A percentile compares a stretch with the other conserved stretches of the same genome.
These are phyloP conservation scores for Lodderomyces margitis DNA, from an alignment of 1,139 yeast genomes.

Conservation along the genomic window DNA sequence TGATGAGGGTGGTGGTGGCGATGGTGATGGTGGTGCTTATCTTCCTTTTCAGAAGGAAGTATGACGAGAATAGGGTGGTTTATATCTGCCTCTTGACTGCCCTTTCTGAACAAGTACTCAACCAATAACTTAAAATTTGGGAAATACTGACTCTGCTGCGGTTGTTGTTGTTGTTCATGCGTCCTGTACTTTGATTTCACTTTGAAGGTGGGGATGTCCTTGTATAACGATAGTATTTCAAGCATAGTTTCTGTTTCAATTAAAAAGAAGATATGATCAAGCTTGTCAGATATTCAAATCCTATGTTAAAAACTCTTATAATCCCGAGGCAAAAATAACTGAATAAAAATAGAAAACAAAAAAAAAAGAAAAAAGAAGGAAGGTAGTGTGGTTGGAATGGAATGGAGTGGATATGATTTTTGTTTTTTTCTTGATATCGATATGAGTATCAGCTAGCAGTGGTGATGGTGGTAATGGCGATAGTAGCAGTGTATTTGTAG, in stretches of 20 bases:
- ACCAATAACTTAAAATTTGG: slow-evolving; percentile 11
- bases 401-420: no score
- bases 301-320: no score
- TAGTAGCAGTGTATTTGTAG: no score
- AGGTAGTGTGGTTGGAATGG: no score
- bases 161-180: background rate
- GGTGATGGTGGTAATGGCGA: no score
- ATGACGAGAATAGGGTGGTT: slow-evolving; percentile 35
- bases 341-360: no score
- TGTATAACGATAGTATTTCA: slow-evolving; percentile 15
- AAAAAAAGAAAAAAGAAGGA: no score
- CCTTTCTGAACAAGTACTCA: slow-evolving; percentile 30
- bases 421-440: no score
- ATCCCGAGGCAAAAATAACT: no score
- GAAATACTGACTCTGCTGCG: background rate
- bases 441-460: no score
- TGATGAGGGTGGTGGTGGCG: slow-evolving; percentile 13
- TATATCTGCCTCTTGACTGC: slow-evolving; percentile 36
- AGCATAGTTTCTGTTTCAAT: slow-evolving; percentile 10
- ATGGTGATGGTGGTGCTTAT: background rate
- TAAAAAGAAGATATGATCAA: no score
- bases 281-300: background rate
- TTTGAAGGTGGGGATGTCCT: slow-evolving; percentile 5
- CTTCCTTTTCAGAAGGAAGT: slow-evolving; percentile 11
- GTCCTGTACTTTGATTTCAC: background rate